A percentile compares a stretch with the other conserved stretches of the same genome.
Conservation (phyloP, 2,329 filamentous ascomycete species). For the Diaporthe aspalathi region DNA sequence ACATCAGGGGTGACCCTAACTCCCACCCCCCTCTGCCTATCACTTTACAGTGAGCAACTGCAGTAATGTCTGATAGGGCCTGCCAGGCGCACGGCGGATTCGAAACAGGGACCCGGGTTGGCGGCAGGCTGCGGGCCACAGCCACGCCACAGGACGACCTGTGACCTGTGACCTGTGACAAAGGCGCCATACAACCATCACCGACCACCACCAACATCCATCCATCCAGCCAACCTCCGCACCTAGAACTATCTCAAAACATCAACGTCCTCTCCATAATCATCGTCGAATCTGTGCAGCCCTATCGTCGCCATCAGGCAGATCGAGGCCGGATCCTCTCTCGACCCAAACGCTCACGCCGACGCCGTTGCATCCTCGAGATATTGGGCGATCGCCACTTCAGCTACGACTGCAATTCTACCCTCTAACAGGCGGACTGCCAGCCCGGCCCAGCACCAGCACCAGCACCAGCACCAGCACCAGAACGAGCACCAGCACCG, state of each 20-base stretch:
- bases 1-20: background rate
- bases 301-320: slow-evolving; percentile 9
- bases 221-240: no score
- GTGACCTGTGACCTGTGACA: slow-evolving; percentile 17
- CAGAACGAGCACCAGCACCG: no score
- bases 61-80: background rate
- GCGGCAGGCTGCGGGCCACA: slow-evolving; percentile 15
- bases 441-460: background rate
- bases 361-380: background rate
- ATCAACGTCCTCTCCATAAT: background rate
- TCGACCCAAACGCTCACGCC: background rate
- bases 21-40: background rate
- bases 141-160: no score
- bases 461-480: no score
- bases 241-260: slow-evolving; percentile 4
- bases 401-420: background rate
- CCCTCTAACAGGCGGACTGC: no score
- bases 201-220: no score
- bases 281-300: slow-evolving; percentile 9
- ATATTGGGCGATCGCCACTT: background rate
- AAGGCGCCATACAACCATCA: slow-evolving; percentile 15
- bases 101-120: slow-evolving; percentile 15
- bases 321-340: slow-evolving; percentile 31
- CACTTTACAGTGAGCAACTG: slow-evolving; percentile 13
- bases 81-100: slow-evolving; percentile 3